Conservation (phyloP, 208 protist genomes). For the Naegleria fowleri region DNA sequence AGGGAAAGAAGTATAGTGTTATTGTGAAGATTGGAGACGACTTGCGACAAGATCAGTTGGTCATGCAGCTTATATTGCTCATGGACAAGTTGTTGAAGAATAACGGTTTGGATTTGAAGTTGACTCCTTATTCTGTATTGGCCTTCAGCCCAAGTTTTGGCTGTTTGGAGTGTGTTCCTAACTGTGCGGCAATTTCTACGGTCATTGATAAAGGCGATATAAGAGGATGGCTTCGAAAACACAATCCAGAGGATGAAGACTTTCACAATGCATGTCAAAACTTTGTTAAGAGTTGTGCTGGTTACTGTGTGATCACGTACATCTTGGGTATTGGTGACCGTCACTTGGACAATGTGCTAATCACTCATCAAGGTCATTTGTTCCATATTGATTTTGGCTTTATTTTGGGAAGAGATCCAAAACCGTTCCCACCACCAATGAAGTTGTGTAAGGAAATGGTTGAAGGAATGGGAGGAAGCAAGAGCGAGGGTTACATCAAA, state of each 20-base stretch:
- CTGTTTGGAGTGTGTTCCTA: slow-evolving; percentile 67
- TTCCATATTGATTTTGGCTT: slow-evolving; percentile 68
- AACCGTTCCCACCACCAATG: slow-evolving; percentile 68
- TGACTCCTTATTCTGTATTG: slow-evolving; percentile 84
- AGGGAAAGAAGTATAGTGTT: slow-evolving; percentile 33
- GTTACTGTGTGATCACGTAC: slow-evolving; percentile 93
- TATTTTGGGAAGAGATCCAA: slow-evolving; percentile 70
- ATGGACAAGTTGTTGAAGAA: slow-evolving; percentile 28
- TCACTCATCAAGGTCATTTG: slow-evolving; percentile 34
- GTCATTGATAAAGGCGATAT: slow-evolving; percentile 21
- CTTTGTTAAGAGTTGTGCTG: slow-evolving; percentile 89
- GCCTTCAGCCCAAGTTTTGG: slow-evolving; percentile 68
- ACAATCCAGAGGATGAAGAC: neutral
- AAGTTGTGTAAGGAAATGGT: slow-evolving; percentile 50
- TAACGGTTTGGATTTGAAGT: slow-evolving; percentile 42
- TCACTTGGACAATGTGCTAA: slow-evolving; percentile 58
- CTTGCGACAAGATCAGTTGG: slow-evolving; percentile 92
- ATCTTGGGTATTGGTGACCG: slow-evolving; percentile 92
- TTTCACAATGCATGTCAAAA: slow-evolving; percentile 44
- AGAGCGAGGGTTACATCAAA: slow-evolving; percentile 61
- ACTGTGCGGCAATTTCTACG: neutral
- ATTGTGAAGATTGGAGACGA: slow-evolving; percentile 92
- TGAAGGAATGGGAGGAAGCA: slow-evolving; percentile 56
- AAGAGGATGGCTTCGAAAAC: neutral
- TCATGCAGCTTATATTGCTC: slow-evolving; percentile 66